Percentiles rank a stretch among this genome's conserved stretches.
Evolutionary conservation across 169 alveolate species (phyloP).

Genomic region (Pseudocohnilembus persalinus): DNA sequence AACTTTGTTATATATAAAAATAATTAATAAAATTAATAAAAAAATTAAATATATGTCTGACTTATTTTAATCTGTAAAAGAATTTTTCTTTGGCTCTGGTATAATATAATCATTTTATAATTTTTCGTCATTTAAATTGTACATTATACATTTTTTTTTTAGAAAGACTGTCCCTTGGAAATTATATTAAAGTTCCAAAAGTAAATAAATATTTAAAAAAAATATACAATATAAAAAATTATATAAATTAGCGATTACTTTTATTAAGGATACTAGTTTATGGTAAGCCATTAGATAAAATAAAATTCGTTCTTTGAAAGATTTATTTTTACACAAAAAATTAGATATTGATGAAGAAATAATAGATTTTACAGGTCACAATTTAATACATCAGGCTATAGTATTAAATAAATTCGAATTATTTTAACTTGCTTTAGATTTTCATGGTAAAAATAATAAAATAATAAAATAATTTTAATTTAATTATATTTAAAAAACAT

Average conservation of each 20-base stretch:
- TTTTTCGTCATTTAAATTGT: not conserved
- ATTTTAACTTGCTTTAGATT: not conserved
- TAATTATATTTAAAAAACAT: not conserved
- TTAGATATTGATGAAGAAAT: not conserved
- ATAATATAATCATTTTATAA: no score
- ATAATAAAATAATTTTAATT: not conserved
- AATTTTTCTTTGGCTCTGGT: not conserved
- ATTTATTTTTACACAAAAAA: slow-evolving; percentile 7
- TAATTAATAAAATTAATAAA: no score
- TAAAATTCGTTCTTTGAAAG: slow-evolving; percentile 15
- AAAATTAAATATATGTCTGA: no score
- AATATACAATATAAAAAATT: no score
- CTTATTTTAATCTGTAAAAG: no score
- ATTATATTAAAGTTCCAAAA: not conserved
- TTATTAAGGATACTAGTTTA: not conserved
- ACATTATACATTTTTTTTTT: not conserved
- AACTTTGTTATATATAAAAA: no score
- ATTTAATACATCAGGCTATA: slow-evolving; percentile 7
- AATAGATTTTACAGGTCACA: not conserved
- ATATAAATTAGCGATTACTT: no score
- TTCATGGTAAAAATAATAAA: not conserved
- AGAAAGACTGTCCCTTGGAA: not conserved
- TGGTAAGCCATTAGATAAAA: slow-evolving; percentile 14
- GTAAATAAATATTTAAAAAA: not conserved
- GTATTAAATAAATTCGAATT: slow-evolving; percentile 11